Percentiles rank a stretch among this genome's conserved stretches.
Evolutionary conservation across 1,284 basidiomycete species (phyloP).

Genomic region (Boletus semigastroideus): DNA sequence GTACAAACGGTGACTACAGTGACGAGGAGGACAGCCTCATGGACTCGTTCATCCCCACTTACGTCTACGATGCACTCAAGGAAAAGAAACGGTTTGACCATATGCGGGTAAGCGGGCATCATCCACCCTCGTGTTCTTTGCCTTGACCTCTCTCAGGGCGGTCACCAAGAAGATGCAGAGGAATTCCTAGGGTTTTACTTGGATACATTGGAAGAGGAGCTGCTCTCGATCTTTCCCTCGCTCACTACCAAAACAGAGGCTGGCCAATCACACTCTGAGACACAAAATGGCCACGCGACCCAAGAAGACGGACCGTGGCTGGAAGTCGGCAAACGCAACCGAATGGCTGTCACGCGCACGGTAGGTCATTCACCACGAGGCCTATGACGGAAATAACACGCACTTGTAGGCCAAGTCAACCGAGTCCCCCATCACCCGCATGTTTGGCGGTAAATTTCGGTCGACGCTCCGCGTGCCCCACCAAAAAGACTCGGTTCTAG

Average conservation of each 20-base stretch:
- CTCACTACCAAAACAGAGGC: conserved; percentile 36
- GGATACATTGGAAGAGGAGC: conserved; percentile 93
- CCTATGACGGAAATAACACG: neutral
- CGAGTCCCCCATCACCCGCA: conserved; percentile 87
- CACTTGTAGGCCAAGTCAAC: conserved; percentile 64
- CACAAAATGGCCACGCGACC: conserved; percentile 10
- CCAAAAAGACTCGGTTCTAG: conserved; percentile 83
- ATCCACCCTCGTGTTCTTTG: neutral
- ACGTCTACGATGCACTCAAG: conserved; percentile 96
- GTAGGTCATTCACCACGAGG: conserved; percentile 43
- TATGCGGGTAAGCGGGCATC: conserved; percentile 69
- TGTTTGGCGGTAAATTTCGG: conserved; percentile 95
- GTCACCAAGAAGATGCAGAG: conserved; percentile 97
- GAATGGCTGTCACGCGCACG: conserved; percentile 78
- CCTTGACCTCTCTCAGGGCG: conserved; percentile 51
- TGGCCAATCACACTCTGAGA: conserved; percentile 6
- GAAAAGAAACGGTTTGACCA: conserved; percentile 92
- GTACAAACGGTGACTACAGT: conserved; percentile 13
- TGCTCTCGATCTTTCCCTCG: conserved; percentile 63
- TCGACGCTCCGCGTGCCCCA: conserved; percentile 81
- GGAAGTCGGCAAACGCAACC: conserved; percentile 92
- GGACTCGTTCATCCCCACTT: conserved; percentile 84
- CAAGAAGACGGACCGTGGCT: conserved; percentile 74
- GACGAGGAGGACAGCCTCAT: conserved; percentile 38
- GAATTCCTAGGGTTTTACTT: conserved; percentile 98